phyloP scores from a whole-genome alignment of 2,329 filamentous ascomycete genomes.

The Colletotrichum camelliae region DNA sequence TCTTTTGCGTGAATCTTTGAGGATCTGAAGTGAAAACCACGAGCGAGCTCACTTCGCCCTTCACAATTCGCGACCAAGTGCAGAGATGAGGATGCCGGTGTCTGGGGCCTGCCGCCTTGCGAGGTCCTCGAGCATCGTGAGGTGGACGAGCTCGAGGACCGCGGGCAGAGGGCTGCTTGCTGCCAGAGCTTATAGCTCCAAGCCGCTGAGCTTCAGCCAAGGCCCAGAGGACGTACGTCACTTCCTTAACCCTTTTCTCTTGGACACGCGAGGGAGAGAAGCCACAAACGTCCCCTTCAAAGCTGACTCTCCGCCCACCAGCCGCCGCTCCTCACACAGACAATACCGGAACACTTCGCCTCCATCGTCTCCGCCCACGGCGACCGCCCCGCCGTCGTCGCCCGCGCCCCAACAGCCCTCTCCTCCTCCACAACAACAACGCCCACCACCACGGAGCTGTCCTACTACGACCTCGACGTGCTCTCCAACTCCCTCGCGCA shows the following conservation, averaged over 20 bases:
- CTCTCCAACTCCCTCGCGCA: slow-evolving; percentile 78
- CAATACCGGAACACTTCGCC: slow-evolving; percentile 76
- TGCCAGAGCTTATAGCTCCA: not conserved
- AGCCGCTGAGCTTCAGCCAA: not conserved
- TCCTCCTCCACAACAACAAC: slow-evolving; percentile 22
- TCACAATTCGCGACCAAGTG: not conserved
- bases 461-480: slow-evolving; percentile 76
- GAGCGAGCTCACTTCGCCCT: not conserved
- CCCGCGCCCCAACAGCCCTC: slow-evolving; percentile 44
- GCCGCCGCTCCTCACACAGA: slow-evolving; percentile 71
- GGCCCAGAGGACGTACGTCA: not conserved
- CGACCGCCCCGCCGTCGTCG: slow-evolving; percentile 65
- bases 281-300: not conserved
- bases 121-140: not conserved
- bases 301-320: slow-evolving; percentile 33
- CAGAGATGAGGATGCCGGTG: not conserved
- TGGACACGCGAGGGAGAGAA: not conserved
- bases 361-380: slow-evolving; percentile 68
- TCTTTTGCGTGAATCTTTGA: not conserved
- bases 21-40: not conserved
- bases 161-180: not conserved
- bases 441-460: slow-evolving; percentile 68
- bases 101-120: not conserved
- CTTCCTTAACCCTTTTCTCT: not conserved
- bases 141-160: not conserved